Evolutionary conservation across 1,284 basidiomycete genomes (phyloP).

Genomic region (Austropuccinia psidii): DNA sequence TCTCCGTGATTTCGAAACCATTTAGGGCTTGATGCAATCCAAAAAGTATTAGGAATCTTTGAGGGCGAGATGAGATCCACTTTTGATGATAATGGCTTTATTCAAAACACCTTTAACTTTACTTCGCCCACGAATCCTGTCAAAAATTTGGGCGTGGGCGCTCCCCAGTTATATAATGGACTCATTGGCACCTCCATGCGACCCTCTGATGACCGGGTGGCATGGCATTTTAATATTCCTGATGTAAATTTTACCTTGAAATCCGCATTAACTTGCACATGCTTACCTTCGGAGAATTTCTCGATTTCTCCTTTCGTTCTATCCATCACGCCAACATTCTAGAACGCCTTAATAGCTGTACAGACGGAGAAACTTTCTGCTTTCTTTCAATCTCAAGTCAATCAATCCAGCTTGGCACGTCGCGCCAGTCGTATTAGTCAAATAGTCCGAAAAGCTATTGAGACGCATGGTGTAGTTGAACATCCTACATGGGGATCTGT

Average conservation of each 20-base stretch:
- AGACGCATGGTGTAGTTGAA: not conserved
- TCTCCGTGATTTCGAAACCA: too few species aligned
- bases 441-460: not conserved
- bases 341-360: not conserved
- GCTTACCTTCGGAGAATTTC: too few species aligned
- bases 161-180: not conserved
- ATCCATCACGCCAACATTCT: not conserved
- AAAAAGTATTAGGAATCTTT: too few species aligned
- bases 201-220: not conserved
- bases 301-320: not conserved
- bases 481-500: conserved; percentile 36
- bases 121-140: too few species aligned
- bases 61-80: too few species aligned
- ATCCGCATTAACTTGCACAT: too few species aligned
- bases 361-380: too few species aligned
- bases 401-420: not conserved
- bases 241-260: too few species aligned
- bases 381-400: too few species aligned
- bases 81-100: too few species aligned
- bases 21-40: too few species aligned
- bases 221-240: not conserved
- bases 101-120: too few species aligned
- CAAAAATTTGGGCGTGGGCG: not conserved
- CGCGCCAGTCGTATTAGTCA: not conserved
- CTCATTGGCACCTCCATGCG: not conserved